phyloP scores from a whole-genome alignment of 768 basidiomycete species.

The Mycena epipterygia region DNA sequence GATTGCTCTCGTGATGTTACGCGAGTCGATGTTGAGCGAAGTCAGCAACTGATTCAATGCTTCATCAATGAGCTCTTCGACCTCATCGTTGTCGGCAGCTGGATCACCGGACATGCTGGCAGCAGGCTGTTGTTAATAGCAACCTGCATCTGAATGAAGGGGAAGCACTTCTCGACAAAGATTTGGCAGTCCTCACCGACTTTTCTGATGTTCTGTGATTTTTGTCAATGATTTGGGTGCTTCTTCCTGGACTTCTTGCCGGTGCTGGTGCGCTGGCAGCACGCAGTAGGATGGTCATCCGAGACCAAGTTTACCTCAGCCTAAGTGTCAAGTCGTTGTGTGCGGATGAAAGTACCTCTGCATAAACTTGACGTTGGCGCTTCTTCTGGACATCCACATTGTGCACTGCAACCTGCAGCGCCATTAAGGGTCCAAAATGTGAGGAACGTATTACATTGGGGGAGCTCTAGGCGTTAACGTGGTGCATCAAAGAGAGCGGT shows the following conservation, averaged over 20 bases:
- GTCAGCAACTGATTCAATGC: neutral
- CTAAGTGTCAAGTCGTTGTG: neutral
- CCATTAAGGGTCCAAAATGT: too few species aligned
- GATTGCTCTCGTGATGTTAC: too few species aligned
- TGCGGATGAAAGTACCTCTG: neutral
- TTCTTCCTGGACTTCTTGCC: neutral
- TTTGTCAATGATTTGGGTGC: neutral
- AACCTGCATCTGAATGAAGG: neutral
- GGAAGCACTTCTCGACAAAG: neutral
- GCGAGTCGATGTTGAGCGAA: too few species aligned
- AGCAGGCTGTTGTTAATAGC: neutral
- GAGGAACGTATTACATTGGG: neutral
- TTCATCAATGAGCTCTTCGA: neutral
- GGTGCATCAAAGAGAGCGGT: too few species aligned
- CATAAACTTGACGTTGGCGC: neutral
- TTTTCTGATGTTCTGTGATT: neutral
- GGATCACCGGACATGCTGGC: neutral
- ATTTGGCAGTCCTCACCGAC: neutral
- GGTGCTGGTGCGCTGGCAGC: neutral
- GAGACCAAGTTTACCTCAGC: neutral
- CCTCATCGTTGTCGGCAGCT: neutral
- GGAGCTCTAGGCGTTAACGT: neutral
- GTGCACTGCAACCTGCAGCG: neutral
- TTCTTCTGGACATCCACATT: conserved; percentile 2
- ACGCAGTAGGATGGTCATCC: neutral